Conservation (phyloP, 768 basidiomycete genomes). For the Amanita polypyramis region DNA sequence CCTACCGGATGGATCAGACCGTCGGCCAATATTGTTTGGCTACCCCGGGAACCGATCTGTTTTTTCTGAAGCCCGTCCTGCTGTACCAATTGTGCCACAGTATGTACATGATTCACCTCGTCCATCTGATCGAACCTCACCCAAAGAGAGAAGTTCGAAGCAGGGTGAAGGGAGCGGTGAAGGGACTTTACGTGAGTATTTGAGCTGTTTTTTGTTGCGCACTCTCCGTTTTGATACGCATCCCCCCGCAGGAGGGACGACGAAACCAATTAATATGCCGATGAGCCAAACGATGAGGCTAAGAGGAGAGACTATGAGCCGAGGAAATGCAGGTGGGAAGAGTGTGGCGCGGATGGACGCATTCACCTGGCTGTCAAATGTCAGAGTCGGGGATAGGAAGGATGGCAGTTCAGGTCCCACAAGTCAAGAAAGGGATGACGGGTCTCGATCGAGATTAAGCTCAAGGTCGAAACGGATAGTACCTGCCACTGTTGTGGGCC, state of each 20-base stretch:
- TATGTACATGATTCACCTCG: constrained; percentile 6
- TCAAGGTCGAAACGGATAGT: constrained; percentile 30
- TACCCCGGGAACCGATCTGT: constrained; percentile 59
- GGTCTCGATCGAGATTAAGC: constrained; percentile 33
- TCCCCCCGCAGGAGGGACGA: not conserved
- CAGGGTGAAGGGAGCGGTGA: not conserved
- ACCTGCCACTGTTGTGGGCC: constrained; percentile 13
- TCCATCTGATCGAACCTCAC: not conserved
- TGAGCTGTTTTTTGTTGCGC: not conserved
- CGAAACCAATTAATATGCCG: not conserved
- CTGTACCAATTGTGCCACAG: constrained; percentile 8
- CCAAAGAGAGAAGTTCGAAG: not conserved
- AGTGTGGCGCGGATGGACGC: constrained; percentile 47
- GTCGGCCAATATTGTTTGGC: constrained; percentile 45
- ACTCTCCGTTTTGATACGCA: not conserved
- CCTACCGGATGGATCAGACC: constrained; percentile 28
- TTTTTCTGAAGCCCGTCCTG: constrained; percentile 60
- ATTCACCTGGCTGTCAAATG: constrained; percentile 62
- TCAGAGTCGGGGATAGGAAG: constrained; percentile 49
- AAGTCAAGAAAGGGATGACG: constrained; percentile 17
- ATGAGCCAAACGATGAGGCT: constrained; percentile 9
- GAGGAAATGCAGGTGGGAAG: constrained; percentile 39
- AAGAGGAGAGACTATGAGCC: constrained; percentile 37
- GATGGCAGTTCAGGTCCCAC: constrained; percentile 48
- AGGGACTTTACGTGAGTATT: not conserved